Conservation (phyloP, 805 yeast genomes). For the Grigorovia jiainica region DNA sequence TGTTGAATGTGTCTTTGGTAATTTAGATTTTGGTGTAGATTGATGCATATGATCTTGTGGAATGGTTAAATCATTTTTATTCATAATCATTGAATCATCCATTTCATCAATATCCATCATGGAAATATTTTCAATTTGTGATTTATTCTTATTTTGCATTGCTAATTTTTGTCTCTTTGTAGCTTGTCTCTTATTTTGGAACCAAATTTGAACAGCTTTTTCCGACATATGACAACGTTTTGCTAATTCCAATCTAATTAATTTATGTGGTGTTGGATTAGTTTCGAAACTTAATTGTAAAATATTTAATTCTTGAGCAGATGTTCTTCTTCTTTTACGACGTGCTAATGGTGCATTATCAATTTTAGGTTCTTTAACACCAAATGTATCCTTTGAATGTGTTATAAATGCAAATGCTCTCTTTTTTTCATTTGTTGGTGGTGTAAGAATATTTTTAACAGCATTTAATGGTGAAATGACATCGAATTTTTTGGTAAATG, state of each 20-base stretch:
- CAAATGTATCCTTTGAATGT: slow-evolving; percentile 85
- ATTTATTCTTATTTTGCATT: background rate
- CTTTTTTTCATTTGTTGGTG: slow-evolving; percentile 26
- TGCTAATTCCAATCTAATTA: slow-evolving; percentile 71
- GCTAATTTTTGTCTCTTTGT: slow-evolving; percentile 41
- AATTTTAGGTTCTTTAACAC: slow-evolving; percentile 69
- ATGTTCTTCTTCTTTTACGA: slow-evolving; percentile 90
- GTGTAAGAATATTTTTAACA: slow-evolving; percentile 25
- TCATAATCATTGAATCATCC: background rate
- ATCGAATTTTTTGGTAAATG: slow-evolving; percentile 16
- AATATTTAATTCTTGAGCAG: slow-evolving; percentile 74
- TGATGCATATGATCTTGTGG: slow-evolving; percentile 4
- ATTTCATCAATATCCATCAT: background rate
- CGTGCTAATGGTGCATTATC: slow-evolving; percentile 91
- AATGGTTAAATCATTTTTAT: background rate
- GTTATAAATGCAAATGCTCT: slow-evolving; percentile 75
- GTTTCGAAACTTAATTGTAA: slow-evolving; percentile 68
- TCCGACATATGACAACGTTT: slow-evolving; percentile 83
- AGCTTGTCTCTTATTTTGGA: slow-evolving; percentile 89
- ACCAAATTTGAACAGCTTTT: slow-evolving; percentile 97
- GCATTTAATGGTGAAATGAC: slow-evolving; percentile 27
- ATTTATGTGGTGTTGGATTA: slow-evolving; percentile 75
- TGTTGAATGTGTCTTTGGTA: slow-evolving; percentile 7
- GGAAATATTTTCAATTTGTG: slow-evolving; percentile 2
- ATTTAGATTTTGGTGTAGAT: slow-evolving; percentile 14